These are phyloP conservation scores for Saccharomyces hybrid DNA, from an alignment of 1,139 yeast species.

Conservation along the genomic window DNA sequence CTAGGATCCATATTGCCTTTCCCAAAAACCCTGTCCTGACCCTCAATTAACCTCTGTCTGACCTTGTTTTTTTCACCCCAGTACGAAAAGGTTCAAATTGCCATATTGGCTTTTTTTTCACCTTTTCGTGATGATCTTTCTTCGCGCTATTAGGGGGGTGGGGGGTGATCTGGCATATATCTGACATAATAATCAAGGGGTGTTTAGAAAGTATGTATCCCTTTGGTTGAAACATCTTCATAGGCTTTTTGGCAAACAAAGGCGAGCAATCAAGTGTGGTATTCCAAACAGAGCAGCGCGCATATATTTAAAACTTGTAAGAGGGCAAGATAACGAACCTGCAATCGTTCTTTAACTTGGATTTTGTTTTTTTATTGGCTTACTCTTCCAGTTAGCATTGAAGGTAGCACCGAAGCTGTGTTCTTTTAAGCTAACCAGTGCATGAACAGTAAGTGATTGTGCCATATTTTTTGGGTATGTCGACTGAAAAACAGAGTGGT, in stretches of 20 bases:
- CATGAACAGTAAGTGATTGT: neutral
- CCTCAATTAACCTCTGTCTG: neutral
- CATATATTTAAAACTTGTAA: neutral
- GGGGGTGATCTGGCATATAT: neutral
- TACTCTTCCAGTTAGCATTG: neutral
- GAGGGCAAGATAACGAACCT: neutral
- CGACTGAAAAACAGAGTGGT: neutral
- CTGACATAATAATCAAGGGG: neutral
- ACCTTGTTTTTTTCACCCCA: neutral
- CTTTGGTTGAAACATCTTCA: neutral
- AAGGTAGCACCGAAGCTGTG: neutral
- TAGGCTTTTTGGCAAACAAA: neutral
- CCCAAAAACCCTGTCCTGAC: neutral
- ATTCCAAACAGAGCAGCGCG: neutral
- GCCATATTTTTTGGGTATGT: neutral
- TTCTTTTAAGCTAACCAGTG: neutral
- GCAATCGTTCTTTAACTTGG: neutral
- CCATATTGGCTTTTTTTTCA: neutral
- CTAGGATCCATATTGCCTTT: neutral
- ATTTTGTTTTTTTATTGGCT: neutral
- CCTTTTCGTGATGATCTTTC: neutral
- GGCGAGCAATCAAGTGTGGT: neutral
- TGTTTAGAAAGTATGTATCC: neutral
- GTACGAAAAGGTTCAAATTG: neutral
- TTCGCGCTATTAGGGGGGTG: neutral